Conservation (phyloP, 148 eudicot species). For the Fagopyrum tataricum region DNA sequence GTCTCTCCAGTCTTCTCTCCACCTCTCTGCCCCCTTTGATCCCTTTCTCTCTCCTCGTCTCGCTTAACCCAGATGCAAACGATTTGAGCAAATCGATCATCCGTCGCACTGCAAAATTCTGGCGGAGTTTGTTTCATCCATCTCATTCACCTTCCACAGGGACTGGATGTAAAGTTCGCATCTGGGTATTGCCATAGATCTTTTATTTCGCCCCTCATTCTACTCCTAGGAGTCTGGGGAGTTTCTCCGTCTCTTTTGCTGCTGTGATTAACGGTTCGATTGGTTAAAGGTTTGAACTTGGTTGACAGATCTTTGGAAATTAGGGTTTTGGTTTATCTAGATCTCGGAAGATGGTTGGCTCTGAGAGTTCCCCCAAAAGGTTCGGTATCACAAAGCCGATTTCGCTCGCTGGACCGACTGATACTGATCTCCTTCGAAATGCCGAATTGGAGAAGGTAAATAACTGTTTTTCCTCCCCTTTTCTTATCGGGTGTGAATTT, state of each 20-base stretch:
- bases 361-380: conserved; percentile 30
- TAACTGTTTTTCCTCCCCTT: background rate
- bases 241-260: background rate
- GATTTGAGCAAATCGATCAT: conserved; percentile 17
- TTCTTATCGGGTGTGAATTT: background rate
- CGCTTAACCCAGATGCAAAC: background rate
- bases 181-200: conserved; percentile 3
- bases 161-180: conserved; percentile 1
- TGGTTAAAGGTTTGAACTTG: conserved; percentile 7
- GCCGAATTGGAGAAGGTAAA: conserved; percentile 44
- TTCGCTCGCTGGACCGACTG: conserved; percentile 52
- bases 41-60: conserved; percentile 8
- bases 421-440: conserved; percentile 50
- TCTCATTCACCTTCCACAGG: background rate
- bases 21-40: background rate
- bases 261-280: background rate
- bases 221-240: conserved; percentile 4
- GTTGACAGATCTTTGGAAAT: conserved; percentile 3
- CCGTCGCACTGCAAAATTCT: background rate
- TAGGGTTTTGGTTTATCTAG: conserved; percentile 12
- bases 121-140: background rate
- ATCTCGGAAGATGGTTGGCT: conserved; percentile 25
- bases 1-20: conserved; percentile 9
- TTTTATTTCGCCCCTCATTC: background rate
- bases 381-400: conserved; percentile 49